Conservation (phyloP, 2,329 filamentous ascomycete species). For the Paraconiothyrium brasiliense region DNA sequence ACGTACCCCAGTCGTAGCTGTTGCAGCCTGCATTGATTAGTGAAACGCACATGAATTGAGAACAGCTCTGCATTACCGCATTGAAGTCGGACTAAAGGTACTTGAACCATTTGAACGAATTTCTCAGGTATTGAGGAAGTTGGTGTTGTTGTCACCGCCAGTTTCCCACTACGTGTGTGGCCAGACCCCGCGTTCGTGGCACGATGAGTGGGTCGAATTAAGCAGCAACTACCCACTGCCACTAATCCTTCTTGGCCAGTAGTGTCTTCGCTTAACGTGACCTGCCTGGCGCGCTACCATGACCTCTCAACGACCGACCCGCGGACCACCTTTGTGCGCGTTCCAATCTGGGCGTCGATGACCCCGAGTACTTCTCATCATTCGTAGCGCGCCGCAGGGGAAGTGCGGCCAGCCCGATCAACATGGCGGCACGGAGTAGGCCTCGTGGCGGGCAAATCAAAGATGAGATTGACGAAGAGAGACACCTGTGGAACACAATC, state of each 20-base stretch:
- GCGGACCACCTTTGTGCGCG: constrained; percentile 3
- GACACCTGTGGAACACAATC: constrained; percentile 60
- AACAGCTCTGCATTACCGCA: constrained; percentile 63
- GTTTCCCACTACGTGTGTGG: constrained; percentile 21
- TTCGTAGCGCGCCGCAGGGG: constrained; percentile 12
- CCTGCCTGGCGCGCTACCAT: constrained; percentile 12
- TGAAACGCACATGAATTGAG: constrained; percentile 30
- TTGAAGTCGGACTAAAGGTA: constrained; percentile 84
- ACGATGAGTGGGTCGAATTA: constrained; percentile 20
- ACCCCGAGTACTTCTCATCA: constrained; percentile 2
- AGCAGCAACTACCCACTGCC: constrained; percentile 15
- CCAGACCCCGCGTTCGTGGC: constrained; percentile 19
- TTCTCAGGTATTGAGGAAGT: constrained; percentile 16
- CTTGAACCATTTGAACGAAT: constrained; percentile 48
- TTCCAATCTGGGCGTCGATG: constrained; percentile 7
- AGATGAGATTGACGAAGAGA: constrained; percentile 61
- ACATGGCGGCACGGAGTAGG: constrained; percentile 58
- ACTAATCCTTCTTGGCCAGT: neutral
- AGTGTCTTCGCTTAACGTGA: constrained; percentile 9
- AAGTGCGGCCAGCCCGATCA: constrained; percentile 19
- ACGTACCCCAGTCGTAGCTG: constrained; percentile 93
- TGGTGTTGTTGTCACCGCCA: constrained; percentile 14
- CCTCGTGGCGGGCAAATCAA: constrained; percentile 55
- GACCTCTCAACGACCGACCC: neutral
- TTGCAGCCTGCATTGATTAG: constrained; percentile 77